Evolutionary conservation across 2,329 filamentous ascomycete genomes (phyloP), one percentile per base, ranked within the genome.

Genomic region (Hypoxylon sp.): DNA sequence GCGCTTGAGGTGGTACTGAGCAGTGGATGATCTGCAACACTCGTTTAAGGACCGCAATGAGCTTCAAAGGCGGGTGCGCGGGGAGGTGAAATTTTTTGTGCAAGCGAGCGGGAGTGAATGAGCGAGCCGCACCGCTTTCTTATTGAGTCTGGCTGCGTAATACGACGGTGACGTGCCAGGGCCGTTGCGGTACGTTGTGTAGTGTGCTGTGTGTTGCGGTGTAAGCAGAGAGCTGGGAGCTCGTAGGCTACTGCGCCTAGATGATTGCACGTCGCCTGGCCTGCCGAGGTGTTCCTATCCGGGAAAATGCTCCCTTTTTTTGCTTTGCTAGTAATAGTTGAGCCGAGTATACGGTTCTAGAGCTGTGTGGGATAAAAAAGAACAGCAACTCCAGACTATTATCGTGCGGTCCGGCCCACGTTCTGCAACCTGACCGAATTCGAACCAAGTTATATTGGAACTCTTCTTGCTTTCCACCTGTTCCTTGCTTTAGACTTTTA

Each of bases 111-210:
- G 63, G 58, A 63, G 60, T 60, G n/a, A n/a, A n/a, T 25, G 57
- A 55, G 56, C 57, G 57, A 65, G 56, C 61, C 62, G 62, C 62
- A 59, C 61, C 57, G 61, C 43, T 43, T 57, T 57, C 62, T 63
- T 61, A 53, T 51, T 57, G 56, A 62, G 48, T 60, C 46, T 60
- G 50, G 58, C 62, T 59, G 62, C 62, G 63, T 62, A 64, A 64
- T 65, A 63, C 61, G 62, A 66, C 61, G 37, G 55, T 52, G 55
- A 57, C 43, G 42, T 55, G 48, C 54, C 58, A 57, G 51, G 51
- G 55, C 46, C 25, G 40, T 42, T 42, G 38, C 50, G 50, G 50
- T 50, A 51, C 37, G 48, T 47, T 44, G 44, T 50, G 54, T 53
- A 34, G 47, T 53, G 55, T 40, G 21, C 9, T 5, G 21, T 57